phyloP scores from a whole-genome alignment of 2,329 filamentous ascomycete species.

The Xylaria sp. region DNA sequence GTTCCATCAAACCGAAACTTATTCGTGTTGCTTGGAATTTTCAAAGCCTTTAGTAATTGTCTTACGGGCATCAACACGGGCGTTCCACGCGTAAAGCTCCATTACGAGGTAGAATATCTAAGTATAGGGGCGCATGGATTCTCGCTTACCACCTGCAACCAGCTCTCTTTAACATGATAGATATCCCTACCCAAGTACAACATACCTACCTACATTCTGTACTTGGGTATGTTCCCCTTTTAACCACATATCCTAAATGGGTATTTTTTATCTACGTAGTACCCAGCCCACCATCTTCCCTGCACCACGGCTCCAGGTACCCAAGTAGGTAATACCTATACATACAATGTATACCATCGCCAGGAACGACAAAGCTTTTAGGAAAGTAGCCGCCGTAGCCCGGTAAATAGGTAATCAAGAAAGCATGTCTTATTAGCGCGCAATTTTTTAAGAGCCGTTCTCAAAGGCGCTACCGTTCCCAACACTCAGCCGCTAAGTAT shows the following conservation, averaged over 20 bases:
- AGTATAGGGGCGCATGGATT: not conserved
- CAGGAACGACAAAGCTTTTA: not conserved
- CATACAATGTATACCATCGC: not conserved
- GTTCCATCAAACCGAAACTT: slow-evolving; percentile 31
- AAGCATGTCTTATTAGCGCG: not conserved
- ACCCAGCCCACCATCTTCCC: not conserved
- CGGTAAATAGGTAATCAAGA: not conserved
- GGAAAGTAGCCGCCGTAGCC: not conserved
- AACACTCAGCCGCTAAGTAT: not conserved
- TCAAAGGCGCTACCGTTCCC: not conserved
- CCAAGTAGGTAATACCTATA: no score
- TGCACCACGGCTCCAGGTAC: not conserved
- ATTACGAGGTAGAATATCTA: not conserved
- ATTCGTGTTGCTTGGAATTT: slow-evolving; percentile 2
- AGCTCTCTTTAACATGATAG: not conserved
- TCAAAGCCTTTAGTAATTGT: not conserved
- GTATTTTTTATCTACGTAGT: not conserved
- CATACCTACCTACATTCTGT: no score
- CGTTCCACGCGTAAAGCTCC: not conserved
- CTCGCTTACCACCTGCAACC: not conserved
- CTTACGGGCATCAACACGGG: not conserved
- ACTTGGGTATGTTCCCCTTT: not conserved
- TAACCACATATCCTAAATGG: not conserved
- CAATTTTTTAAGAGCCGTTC: not conserved
- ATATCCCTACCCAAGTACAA: not conserved